Percentiles rank a stretch among this genome's conserved stretches.
Evolutionary conservation across 2,329 filamentous ascomycete genomes (phyloP).

Genomic region (Claviceps africana): DNA sequence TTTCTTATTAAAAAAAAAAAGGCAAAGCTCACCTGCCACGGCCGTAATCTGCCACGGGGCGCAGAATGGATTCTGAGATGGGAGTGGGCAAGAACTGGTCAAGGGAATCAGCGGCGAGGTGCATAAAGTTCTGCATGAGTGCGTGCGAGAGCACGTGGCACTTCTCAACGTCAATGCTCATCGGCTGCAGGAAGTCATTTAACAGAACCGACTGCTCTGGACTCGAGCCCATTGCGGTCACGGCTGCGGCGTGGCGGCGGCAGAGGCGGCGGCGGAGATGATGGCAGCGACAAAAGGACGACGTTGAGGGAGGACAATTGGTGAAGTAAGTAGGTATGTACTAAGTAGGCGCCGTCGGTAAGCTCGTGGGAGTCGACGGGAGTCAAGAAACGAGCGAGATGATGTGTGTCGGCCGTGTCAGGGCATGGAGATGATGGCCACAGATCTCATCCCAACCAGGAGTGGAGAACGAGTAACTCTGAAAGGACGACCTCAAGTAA

Average conservation of each 20-base stretch:
- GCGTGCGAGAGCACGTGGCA: constrained; percentile 32
- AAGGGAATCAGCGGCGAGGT: constrained; percentile 36
- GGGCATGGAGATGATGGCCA: not conserved
- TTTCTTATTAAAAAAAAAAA: not conserved
- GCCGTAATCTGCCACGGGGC: constrained; percentile 28
- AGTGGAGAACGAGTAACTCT: not conserved
- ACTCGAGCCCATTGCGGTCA: constrained; percentile 3
- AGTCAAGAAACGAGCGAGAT: not conserved
- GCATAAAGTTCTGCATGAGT: constrained; percentile 32
- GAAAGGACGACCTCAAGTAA: too few species aligned
- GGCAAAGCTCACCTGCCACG: constrained; percentile 33
- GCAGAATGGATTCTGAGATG: constrained; percentile 44
- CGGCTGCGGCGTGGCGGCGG: constrained; percentile 15
- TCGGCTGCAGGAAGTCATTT: constrained; percentile 35
- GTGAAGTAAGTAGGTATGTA: too few species aligned
- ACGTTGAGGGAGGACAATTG: not conserved
- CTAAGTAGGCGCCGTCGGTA: too few species aligned
- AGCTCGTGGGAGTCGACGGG: not conserved
- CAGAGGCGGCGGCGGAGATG: not conserved
- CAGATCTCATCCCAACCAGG: not conserved
- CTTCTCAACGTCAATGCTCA: constrained; percentile 32
- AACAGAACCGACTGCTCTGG: constrained; percentile 9
- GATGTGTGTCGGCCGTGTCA: not conserved
- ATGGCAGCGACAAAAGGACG: not conserved
- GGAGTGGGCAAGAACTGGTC: constrained; percentile 48